Evolutionary conservation across 768 basidiomycete genomes (phyloP), one percentile per base, ranked within the genome.

Genomic region (Tubosaeta sp.): DNA sequence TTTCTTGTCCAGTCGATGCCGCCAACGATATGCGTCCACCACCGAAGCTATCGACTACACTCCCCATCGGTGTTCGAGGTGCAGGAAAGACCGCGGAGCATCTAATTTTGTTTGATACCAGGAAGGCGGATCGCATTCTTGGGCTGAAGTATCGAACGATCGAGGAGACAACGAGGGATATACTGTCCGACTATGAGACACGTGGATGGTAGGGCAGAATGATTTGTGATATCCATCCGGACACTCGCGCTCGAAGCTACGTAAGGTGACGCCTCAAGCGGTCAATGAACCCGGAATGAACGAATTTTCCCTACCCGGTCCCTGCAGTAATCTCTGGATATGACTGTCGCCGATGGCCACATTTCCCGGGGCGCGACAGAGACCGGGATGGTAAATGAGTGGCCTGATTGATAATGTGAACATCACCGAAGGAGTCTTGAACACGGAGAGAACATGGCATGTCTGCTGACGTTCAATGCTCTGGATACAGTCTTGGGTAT

Each of bases 141-240:
- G 75, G 76, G 4, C 48, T 79, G 14, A 70, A 71, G 52, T 79
- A 74, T 49, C 66, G 65, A 13, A 67, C 68, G 4, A 69, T 71
- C 37, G 71, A 70, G 54, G 71, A 78, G 57, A 69, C 70, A 8
- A 66, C 73, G 8, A 70, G 53, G 48, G 80, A 76, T 52, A 69
- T 65, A 8, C 46, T 80, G 35, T 66, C 62, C 7, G 75, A 80
- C 53, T 79, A 73, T 46, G 72, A 73, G 57, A 61, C 56, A n/a
- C 68, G 71, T 26, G 74, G 75, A 1, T 79, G 75, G 77, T 73
- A 60, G 33, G 51, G 4, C 5, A 22, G 5, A 14, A 33, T 22
- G 22, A 22, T 22, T 22, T 22, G 22, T 22, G 22, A 22, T 22
- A 22, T 22, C 22, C 3, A 22, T 22, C 33, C 33, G 5, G 12